Evolutionary conservation across 495 filamentous ascomycete species (phyloP), one percentile per base, ranked within the genome.

Genomic region (Letharia columbiana): DNA sequence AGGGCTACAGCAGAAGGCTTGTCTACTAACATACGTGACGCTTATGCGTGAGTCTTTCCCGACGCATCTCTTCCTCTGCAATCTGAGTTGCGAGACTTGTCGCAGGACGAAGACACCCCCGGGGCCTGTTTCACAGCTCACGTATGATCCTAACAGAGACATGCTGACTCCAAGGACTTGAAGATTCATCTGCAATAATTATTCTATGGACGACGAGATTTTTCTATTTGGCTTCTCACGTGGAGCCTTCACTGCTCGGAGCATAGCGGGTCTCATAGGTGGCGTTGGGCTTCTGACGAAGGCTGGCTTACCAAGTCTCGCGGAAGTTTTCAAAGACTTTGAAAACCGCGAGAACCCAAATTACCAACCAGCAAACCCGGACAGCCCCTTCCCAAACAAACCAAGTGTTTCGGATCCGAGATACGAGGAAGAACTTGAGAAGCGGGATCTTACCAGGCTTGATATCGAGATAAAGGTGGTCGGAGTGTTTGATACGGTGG

Each of bases 401-500:
- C 85, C 65, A n/a, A 69, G 57, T 40, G 56, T 65, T 41, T 41
- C 42, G n/a, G 67, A 73, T 44, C 71, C 71, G 8, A 66, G 45
- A 37, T 74, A 74, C 47, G 57, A 60, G 40, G 44, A 63, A 57
- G 39, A 65, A 44, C 65, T 74, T n/a, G 62, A 66, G 62, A 70
- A 49, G 57, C 68, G 65, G 18, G 23, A 64, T 13, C 31, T 70
- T 28, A 60, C 68, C 56, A 70, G 70, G 63, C 35, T 70, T 54
- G 65, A 74, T 59, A 68, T 71, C 20, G 68, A 66, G 9, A 77
- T 88, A 66, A 77, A 81, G 65, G 75, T 80, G 5, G 77, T 87
- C 41, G 85, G 79, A 23, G 84, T 86, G 6, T 87, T 76, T 75
- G 85, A 87, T 69, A 87, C 85, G 0, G 85, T 88, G 11, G 85